Evolutionary conservation across 148 eudicot genomes (phyloP), one percentile per base, ranked within the genome.

Genomic region (Drosera capensis): DNA sequence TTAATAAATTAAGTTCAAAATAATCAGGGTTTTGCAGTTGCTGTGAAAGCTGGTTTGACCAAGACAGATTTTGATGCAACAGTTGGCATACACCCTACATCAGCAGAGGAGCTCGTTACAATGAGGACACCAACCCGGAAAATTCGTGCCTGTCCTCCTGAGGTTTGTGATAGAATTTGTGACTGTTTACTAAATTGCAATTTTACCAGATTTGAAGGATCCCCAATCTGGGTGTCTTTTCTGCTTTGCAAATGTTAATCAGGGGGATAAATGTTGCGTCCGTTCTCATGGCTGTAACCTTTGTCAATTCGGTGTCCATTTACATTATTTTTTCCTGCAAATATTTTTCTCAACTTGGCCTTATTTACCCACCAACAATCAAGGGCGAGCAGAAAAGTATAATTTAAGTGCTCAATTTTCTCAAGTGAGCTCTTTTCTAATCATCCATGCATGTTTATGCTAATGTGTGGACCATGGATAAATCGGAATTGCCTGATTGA

Each of bases 31-130:
- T n/a, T n/a, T n/a, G 95, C 99, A 20, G 74, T 90, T 46, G 95
- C 99, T 19, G 67, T 90, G 43, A 90, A 90, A 81, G 93, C 93
- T 65, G 95, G 99, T 17, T 58, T 90, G 78, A 90, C 80, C 36
- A 90, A 90, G 53, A 93, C 84, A 37, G 93, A 84, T 45, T 84
- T 84, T 64, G 99, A 90, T 72, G 63, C 66, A 38, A 90, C 99
- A 13, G 63, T 90, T 40, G 97, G 97, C 48, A 74, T 90, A 59
- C 97, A 90, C 54, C 95, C 97, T 20, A 84, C 97, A 43, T 40
- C 97, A 51, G 93, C 97, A 29, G 97, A 90, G 70, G 97, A 90
- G 57, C 56, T 90, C 40, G 97, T 90, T 57, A 90, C 97, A 29
- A 84, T 90, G 97, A 84, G 95, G 66, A 73, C 74, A 2, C 97